Base-by-base conservation (phyloP, 1,284 basidiomycete genomes). In the Ceratobasidium sp. region DNA sequence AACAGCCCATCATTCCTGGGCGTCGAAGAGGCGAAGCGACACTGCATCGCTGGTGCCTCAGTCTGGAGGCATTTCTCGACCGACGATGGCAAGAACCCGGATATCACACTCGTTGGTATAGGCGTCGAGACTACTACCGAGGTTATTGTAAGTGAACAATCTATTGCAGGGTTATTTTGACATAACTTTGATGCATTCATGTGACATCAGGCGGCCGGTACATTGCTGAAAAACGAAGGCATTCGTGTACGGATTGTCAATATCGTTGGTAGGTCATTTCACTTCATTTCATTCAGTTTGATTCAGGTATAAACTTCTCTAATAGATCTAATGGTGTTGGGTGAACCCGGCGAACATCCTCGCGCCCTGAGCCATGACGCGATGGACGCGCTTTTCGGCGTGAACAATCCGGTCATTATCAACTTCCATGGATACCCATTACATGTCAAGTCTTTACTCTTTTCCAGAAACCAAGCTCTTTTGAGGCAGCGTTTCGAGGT, bases 401-500 rank as follows among this genome's bases (percentile, higher is more conserved):
- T 84, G 20, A 90, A 95, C 83, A 90, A 87, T 82, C 90, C 90
- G 0, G 86, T 96, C 61, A 89, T 94, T 82, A 89, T 96, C 86
- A 95, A 95, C 86, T 96, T 94, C 86, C 96, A 97, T 84, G 93
- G 95, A 1, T 96, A 94, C 83, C 91, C 92, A 0, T 88, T 90
- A 60, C 92, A 94, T 83, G 84, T 94, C 67, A 87, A 89, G 82
- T 90, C 91, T 5, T 81, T 94, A 80, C 83, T 94, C 72, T 92
- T 89, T 70, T 58, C 53, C 20, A 55, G 78, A 51, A 9, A 67
- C 49, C 46, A 64, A 9, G 49, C 71, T 3, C 5, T 77, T 18
- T 39, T 69, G n/a, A 70, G 64, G 60, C 23, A 60, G 39, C 53
- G 67, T 18, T 80, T 81, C 40, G 80, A 81, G 68, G 61, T 81